These are phyloP conservation scores for Porcisia deanei DNA, from an alignment of 208 protist genomes.

Conservation along the genomic window DNA sequence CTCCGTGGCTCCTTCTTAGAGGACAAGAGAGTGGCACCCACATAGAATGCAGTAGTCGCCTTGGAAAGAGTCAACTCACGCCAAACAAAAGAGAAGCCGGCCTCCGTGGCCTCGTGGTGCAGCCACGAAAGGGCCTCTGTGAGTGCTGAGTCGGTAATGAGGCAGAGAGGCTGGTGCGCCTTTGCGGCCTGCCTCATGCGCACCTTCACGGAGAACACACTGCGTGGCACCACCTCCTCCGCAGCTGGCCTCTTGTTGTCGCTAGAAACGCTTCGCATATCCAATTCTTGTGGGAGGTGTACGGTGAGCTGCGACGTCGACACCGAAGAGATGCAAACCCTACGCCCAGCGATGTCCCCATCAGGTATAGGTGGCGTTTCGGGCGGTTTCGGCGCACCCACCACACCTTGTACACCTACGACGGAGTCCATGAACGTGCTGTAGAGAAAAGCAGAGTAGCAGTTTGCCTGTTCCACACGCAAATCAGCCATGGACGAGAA, in stretches of 20 bases:
- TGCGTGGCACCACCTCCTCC: not conserved
- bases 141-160: constrained; percentile 17
- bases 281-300: not conserved
- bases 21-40: not conserved
- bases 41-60: not conserved
- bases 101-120: constrained; percentile 20
- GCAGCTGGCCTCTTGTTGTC: constrained; percentile 1
- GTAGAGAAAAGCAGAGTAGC: constrained; percentile 28
- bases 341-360: not conserved
- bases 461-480: constrained; percentile 32
- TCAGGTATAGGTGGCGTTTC: not conserved
- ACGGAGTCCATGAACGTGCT: constrained; percentile 40
- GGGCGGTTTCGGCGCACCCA: not conserved
- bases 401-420: constrained; percentile 24
- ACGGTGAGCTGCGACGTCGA: not conserved
- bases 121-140: constrained; percentile 18
- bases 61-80: constrained; percentile 19
- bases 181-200: constrained; percentile 21
- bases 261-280: not conserved
- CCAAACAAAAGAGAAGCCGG: constrained; percentile 21
- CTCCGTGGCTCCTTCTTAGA: not conserved
- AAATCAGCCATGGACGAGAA: constrained; percentile 38
- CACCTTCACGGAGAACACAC: constrained; percentile 7
- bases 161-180: constrained; percentile 26
- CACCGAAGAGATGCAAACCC: not conserved